Evolutionary conservation across 768 basidiomycete species (phyloP), one percentile per base, ranked within the genome.

Genomic region (Trametes sanguinea): DNA sequence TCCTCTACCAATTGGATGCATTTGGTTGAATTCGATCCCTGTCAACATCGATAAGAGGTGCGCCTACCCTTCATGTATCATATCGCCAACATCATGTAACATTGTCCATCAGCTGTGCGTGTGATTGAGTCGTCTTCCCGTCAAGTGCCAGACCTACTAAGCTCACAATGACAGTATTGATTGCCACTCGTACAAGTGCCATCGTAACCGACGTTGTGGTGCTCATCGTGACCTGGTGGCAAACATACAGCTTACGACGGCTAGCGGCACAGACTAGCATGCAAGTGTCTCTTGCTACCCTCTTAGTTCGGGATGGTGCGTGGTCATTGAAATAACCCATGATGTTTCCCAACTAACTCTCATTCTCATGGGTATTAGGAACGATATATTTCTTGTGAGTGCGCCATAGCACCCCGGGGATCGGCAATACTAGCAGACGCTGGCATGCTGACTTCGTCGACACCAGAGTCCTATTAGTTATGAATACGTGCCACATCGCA

Each of bases 341-440:
- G 45, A 8, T 8, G 6, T 22, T 8, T n/a, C 22, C 16, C 32
- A 7, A 17, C 16, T 22, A 3, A 54, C 29, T 44, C 16, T 6
- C 30, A 9, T 4, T 44, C 5, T 6, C 1, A 10, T 22, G 22
- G 22, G 22, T 22, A 22, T 22, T 22, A 64, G 63, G 63, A n/a
- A 60, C 63, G 2, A 50, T 60, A 0, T 64, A 64, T 29, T 64
- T 60, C 54, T 16, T 64, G 63, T 60, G 33, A 32, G 62, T 35
- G 22, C 30, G 39, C 16, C 10, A 16, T 10, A 3, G 1, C 30
- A 0, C 39, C 13, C 11, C 27, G 2, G 1, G 27, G 6, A 6
- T 10, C 10, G 16, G n/a, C 2, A 13, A n/a, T 6, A 40, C 7
- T 13, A 22, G 22, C 22, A 22, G 22, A 22, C 22, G 22, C 22